Evolutionary conservation across 257 asterid species (phyloP), one percentile per base, ranked within the genome.

Genomic region (Hygrophila difformis): DNA sequence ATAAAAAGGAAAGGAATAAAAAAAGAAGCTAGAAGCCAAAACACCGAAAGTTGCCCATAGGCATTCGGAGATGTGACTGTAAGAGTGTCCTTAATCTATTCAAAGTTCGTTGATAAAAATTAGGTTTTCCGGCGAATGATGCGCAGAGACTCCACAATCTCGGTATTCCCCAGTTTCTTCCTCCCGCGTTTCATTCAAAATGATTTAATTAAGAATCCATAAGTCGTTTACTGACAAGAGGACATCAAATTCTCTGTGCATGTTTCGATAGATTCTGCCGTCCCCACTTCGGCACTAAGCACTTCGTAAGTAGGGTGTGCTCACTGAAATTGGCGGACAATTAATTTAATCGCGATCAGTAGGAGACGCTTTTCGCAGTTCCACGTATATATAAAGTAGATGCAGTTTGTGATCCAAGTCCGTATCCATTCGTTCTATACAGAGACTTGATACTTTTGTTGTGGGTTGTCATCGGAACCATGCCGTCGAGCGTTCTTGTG

Each of bases 401-500:
- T 22, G 55, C 70, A 22, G 40, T 6, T 33, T 47, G 33, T 53
- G 39, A 53, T 62, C 61, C 38, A 53, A 19, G 54, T 39, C 61
- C 16, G 50, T 53, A 24, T 21, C 24, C 51, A 12, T 28, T 26
- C 49, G 2, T 26, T 45, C 23, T 51, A 6, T 33, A 0, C 51
- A 1, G 9, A 5, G 19, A 29, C 11, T 12, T 53, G 16, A 1
- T 45, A 14, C 5, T 57, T 18, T 3, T 3, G 17, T 47, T 13
- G 46, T 8, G 47, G 50, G 20, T 50, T 61, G 3, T 51, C 51
- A 15, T 40, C 45, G 55, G 18, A 47, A 57, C 50, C 18, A 73
- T 73, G 80, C 33, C 76, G 64, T 46, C 61, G 46, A 68, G 62
- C 34, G 61, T 73, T 17, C 68, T 73, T 5, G 80, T 73, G n/a